A percentile compares a stretch with the other conserved stretches of the same genome.
phyloP scores from a whole-genome alignment of 768 basidiomycete species.

The Serendipita sp. region DNA sequence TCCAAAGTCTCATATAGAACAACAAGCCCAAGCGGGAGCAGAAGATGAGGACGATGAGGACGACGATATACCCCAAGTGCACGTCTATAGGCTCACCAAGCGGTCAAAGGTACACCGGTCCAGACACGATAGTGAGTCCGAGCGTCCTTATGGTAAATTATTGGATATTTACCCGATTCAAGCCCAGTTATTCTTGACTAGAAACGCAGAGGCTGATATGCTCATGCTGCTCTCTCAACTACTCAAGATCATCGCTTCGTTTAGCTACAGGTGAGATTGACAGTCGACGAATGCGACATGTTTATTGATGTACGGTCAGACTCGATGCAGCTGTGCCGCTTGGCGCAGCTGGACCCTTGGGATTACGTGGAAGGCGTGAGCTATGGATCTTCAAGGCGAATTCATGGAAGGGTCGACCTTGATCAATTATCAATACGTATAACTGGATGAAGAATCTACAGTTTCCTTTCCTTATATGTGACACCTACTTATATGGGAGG shows the following conservation, averaged over 20 bases:
- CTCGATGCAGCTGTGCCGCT: not conserved
- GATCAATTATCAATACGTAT: too few relatives aligned
- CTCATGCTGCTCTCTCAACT: not conserved
- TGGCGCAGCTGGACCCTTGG: not conserved
- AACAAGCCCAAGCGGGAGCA: not conserved
- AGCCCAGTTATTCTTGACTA: not conserved
- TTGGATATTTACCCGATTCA: not conserved
- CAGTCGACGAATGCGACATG: not conserved
- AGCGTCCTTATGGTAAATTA: not conserved
- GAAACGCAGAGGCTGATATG: slow-evolving; percentile 3
- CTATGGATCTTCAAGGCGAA: slow-evolving; percentile 1
- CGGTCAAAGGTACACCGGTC: not conserved
- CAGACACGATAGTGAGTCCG: not conserved
- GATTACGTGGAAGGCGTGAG: not conserved
- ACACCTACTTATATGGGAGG: too few relatives aligned
- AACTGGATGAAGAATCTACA: too few relatives aligned
- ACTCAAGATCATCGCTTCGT: not conserved
- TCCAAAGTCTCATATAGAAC: not conserved
- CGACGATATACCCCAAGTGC: not conserved
- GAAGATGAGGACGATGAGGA: not conserved
- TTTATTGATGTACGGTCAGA: not conserved
- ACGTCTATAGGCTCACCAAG: not conserved
- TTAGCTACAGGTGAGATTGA: not conserved
- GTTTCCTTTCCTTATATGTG: too few relatives aligned
- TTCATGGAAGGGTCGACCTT: not conserved